Evolutionary conservation across 768 basidiomycete species (phyloP).

Genomic region (Hortiboletus campestris): DNA sequence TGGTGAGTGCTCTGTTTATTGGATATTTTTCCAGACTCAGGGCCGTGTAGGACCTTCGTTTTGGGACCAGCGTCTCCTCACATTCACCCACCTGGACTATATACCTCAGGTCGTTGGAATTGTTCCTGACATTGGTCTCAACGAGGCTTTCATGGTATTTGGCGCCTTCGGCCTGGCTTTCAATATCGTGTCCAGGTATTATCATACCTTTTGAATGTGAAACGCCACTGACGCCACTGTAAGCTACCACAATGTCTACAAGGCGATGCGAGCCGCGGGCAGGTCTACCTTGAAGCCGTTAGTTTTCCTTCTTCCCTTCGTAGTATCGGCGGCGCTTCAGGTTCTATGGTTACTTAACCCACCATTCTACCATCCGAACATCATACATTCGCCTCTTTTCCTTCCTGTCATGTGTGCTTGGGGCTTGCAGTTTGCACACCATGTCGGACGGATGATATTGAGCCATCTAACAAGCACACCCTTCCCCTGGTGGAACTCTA

Average conservation of each 20-base stretch:
- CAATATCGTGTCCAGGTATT: constrained; percentile 75
- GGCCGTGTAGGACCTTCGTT: constrained; percentile 60
- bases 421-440: constrained; percentile 89
- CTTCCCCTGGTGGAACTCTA: constrained; percentile 85
- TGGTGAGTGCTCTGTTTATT: constrained; percentile 41
- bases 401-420: constrained; percentile 89
- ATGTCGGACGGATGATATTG: constrained; percentile 90
- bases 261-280: constrained; percentile 44
- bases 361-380: constrained; percentile 53
- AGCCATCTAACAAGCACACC: constrained; percentile 83
- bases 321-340: constrained; percentile 66
- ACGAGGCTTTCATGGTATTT: constrained; percentile 87
- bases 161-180: constrained; percentile 65
- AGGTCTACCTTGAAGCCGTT: constrained; percentile 55
- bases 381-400: constrained; percentile 75
- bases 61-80: constrained; percentile 73
- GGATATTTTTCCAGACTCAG: not conserved
- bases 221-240: not conserved
- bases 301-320: constrained; percentile 76
- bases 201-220: not conserved
- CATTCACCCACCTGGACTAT: constrained; percentile 53
- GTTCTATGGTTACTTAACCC: constrained; percentile 81
- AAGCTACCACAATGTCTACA: constrained; percentile 81
- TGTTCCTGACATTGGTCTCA: constrained; percentile 71
- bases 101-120: constrained; percentile 43